Percentiles rank a stretch among this genome's conserved stretches.
Conservation (phyloP, 257 asterid genomes). For the Solanum medicagineum region DNA sequence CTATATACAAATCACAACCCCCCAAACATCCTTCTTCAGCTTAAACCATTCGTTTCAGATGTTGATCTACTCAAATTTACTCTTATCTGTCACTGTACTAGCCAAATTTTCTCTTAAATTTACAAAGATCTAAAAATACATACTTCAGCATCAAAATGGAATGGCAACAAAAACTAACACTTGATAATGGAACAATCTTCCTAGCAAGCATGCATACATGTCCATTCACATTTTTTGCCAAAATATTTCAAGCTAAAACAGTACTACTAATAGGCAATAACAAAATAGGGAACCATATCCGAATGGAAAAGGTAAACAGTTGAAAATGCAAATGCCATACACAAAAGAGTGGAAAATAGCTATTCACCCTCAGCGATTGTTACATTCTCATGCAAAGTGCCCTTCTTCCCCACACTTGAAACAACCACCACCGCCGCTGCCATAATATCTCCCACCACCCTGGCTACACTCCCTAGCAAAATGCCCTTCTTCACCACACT, state of each 20-base stretch:
- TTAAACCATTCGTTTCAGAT: background rate
- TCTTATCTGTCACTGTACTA: background rate
- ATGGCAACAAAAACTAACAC: background rate
- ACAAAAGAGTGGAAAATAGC: background rate
- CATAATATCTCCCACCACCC: background rate
- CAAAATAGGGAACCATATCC: background rate
- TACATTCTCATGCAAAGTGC: conserved; percentile 31
- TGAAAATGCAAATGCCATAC: background rate
- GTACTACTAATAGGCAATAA: background rate
- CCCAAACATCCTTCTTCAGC: background rate
- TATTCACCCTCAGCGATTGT: background rate
- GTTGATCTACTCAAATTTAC: background rate
- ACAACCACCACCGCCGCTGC: conserved; percentile 16
- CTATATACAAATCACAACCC: background rate
- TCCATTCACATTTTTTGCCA: background rate
- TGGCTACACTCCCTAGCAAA: background rate
- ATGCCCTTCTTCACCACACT: conserved; percentile 8
- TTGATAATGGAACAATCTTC: background rate
- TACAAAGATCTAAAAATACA: background rate
- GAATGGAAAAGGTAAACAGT: background rate
- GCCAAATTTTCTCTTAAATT: background rate
- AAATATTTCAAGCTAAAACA: background rate
- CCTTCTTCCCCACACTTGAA: conserved; percentile 27
- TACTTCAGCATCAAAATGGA: background rate
- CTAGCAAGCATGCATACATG: background rate